Percentiles rank a stretch among this genome's conserved stretches.
These are phyloP conservation scores for Sporisorium iseilematis-ciliati DNA, from an alignment of 1,284 basidiomycete genomes.

Conservation along the genomic window DNA sequence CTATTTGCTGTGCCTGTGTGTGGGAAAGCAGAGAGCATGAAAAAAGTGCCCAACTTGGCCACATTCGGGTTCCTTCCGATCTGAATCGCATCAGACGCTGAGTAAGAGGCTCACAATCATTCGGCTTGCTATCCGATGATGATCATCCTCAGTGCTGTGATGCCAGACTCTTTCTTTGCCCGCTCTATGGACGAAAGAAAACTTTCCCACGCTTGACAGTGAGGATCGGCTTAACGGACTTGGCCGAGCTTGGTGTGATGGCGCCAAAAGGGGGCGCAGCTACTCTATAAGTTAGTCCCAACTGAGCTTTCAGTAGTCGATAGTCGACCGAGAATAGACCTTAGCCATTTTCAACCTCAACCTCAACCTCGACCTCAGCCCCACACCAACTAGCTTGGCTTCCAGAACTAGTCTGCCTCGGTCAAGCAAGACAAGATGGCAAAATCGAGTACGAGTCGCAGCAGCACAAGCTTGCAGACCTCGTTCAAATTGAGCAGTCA, in stretches of 20 bases:
- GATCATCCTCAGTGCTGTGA: neutral
- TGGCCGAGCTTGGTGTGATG: too few species aligned
- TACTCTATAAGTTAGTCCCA: too few species aligned
- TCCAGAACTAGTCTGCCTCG: neutral
- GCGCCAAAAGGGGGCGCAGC: too few species aligned
- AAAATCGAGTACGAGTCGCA: neutral
- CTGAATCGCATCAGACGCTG: neutral
- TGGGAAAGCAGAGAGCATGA: neutral
- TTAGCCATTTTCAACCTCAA: too few species aligned
- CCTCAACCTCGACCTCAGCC: too few species aligned
- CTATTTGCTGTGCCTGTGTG: too few species aligned
- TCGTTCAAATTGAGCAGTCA: constrained; percentile 5
- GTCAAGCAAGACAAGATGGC: neutral
- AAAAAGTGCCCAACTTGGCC: neutral
- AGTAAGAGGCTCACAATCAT: neutral
- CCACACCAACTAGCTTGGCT: too few species aligned
- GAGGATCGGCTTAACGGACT: too few species aligned
- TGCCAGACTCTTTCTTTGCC: neutral
- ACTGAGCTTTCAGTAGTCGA: too few species aligned
- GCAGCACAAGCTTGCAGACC: neutral
- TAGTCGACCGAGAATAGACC: too few species aligned
- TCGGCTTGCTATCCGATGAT: constrained; percentile 8
- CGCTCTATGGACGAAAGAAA: too few species aligned
- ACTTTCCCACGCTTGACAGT: too few species aligned
- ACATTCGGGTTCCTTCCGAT: constrained; percentile 5